Evolutionary conservation across 2,329 filamentous ascomycete genomes (phyloP).

Genomic region (Aureobasidium lini): DNA sequence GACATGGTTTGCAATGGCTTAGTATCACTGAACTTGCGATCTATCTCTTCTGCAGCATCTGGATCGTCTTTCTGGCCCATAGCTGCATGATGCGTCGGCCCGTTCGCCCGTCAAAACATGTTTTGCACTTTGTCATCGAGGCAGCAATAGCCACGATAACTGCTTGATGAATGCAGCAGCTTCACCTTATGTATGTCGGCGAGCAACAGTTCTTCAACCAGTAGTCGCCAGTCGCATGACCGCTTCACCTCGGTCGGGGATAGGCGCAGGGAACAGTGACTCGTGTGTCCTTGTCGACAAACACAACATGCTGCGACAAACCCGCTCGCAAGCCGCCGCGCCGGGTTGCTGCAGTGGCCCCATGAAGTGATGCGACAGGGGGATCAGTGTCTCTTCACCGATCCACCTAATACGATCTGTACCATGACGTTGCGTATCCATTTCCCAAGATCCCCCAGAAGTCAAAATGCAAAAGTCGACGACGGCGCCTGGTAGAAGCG

Average conservation of each 20-base stretch:
- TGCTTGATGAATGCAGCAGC: not conserved
- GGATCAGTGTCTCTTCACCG: not conserved
- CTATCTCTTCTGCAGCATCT: not conserved
- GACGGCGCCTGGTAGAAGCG: not conserved
- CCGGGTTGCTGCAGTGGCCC: conserved; percentile 1
- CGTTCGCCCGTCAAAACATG: not conserved
- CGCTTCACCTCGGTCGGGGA: not conserved
- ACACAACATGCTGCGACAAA: not conserved
- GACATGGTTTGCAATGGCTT: not conserved
- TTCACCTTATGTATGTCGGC: not conserved
- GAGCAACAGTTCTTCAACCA: not conserved
- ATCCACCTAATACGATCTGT: not conserved
- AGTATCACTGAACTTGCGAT: not conserved
- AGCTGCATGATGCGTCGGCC: not conserved
- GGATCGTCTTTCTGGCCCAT: not conserved
- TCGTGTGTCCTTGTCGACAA: not conserved
- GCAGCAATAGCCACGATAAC: conserved; percentile 1
- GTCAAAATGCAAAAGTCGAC: conserved; percentile 5
- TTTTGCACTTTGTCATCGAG: not conserved
- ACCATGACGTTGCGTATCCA: conserved; percentile 11
- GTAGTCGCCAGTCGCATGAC: not conserved
- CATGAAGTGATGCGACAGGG: conserved; percentile 2
- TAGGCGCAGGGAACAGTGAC: not conserved
- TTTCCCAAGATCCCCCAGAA: conserved; percentile 12
- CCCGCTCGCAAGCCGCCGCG: conserved; percentile 1